Evolutionary conservation across 768 basidiomycete species (phyloP).

Genomic region (Mycena haematopus): DNA sequence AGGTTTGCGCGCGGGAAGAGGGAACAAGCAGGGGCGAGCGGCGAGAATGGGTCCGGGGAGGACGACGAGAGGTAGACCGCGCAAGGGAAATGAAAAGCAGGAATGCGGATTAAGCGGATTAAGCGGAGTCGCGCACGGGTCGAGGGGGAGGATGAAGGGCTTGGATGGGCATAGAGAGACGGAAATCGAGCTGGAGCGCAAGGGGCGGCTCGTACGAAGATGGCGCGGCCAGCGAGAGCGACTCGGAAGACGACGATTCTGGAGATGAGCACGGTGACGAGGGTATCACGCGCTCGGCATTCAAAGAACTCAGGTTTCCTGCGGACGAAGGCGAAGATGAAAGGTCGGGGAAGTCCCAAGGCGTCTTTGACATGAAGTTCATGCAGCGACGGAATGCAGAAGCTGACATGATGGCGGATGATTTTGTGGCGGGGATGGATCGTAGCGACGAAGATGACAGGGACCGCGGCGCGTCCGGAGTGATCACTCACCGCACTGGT

Average conservation of each 20-base stretch:
- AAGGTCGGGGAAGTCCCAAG: constrained; percentile 54
- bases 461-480: constrained; percentile 42
- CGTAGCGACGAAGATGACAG: constrained; percentile 40
- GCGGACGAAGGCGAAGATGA: constrained; percentile 45
- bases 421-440: constrained; percentile 75
- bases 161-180: constrained; percentile 64
- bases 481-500: constrained; percentile 59
- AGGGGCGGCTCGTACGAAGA: constrained; percentile 72
- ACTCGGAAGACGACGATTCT: no score
- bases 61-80: constrained; percentile 73
- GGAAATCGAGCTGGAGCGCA: constrained; percentile 83
- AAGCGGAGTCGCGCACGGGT: constrained; percentile 87
- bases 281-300: constrained; percentile 69
- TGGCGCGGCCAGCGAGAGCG: constrained; percentile 38
- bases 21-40: constrained; percentile 58
- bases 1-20: constrained; percentile 85
- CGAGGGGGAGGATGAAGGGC: constrained; percentile 54
- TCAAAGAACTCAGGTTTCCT: constrained; percentile 75
- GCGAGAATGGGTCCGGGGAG: constrained; percentile 51
- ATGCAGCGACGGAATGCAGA: constrained; percentile 78
- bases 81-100: constrained; percentile 92
- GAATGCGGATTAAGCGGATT: constrained; percentile 84
- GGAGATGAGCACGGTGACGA: constrained; percentile 52
- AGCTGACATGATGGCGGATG: constrained; percentile 69
- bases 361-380: constrained; percentile 96